Evolutionary conservation across 805 yeast species (phyloP).

Genomic region (Kluyveromyces dobzhanskii): DNA sequence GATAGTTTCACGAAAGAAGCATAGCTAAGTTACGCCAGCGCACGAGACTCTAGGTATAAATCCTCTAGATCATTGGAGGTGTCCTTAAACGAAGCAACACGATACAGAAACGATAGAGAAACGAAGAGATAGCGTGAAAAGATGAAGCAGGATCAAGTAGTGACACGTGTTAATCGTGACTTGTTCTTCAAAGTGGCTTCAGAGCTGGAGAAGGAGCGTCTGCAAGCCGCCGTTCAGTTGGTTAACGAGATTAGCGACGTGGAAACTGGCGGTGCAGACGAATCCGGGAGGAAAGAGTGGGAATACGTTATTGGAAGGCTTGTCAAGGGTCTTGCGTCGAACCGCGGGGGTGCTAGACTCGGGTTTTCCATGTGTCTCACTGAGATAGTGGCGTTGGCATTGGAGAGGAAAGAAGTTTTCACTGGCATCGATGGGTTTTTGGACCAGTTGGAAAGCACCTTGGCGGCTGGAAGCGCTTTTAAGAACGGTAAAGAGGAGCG

Average conservation of each 20-base stretch:
- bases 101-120: no score
- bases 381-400: slow-evolving; percentile 43
- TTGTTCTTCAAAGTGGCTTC: slow-evolving; percentile 72
- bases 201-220: slow-evolving; percentile 63
- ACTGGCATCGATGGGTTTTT: slow-evolving; percentile 17
- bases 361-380: slow-evolving; percentile 86
- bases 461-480: slow-evolving; percentile 34
- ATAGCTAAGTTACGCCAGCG: no score
- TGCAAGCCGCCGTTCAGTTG: slow-evolving; percentile 59
- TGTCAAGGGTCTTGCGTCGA: slow-evolving; percentile 71
- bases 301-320: slow-evolving; percentile 72
- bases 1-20: no score
- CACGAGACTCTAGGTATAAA: no score
- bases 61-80: no score
- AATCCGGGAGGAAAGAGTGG: slow-evolving; percentile 52
- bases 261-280: slow-evolving; percentile 8
- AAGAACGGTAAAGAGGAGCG: slow-evolving; percentile 78
- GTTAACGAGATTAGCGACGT: slow-evolving; percentile 48
- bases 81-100: no score
- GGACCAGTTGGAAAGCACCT: slow-evolving; percentile 14
- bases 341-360: slow-evolving; percentile 73
- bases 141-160: neutral
- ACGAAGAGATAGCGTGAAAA: no score
- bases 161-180: slow-evolving; percentile 50
- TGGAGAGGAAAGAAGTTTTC: slow-evolving; percentile 14